These are phyloP conservation scores for Pythium dissotocum DNA, from an alignment of 352 stramenopile genomes.

Conservation along the genomic window DNA sequence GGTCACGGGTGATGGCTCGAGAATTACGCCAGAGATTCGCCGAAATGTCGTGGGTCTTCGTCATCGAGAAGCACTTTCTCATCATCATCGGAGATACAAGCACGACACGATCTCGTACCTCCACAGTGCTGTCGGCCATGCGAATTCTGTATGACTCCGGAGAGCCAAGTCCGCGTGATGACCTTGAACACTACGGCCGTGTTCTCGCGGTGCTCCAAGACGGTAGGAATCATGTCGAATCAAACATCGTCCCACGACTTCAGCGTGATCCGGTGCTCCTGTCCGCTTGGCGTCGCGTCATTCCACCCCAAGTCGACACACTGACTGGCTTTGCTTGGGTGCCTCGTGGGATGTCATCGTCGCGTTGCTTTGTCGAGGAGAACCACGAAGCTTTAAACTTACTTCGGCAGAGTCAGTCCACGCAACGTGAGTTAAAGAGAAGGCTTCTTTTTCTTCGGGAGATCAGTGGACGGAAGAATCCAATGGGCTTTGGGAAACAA, in stretches of 20 bases:
- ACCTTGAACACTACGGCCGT: background rate
- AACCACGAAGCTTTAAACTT: background rate
- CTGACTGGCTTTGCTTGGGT: background rate
- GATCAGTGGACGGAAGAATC: background rate
- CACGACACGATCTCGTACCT: background rate
- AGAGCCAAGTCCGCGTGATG: background rate
- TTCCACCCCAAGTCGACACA: background rate
- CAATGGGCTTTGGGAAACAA: background rate
- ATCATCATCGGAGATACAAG: background rate
- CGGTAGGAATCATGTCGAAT: background rate
- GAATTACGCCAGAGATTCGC: background rate
- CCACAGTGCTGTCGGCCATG: background rate
- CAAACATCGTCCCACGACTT: background rate
- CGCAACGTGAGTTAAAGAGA: background rate
- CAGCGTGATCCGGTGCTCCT: background rate
- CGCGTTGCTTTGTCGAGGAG: background rate
- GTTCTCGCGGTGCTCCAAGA: background rate
- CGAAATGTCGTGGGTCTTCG: background rate
- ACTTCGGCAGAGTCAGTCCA: background rate
- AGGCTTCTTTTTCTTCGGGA: background rate
- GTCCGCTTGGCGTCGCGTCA: background rate
- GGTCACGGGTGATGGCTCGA: background rate
- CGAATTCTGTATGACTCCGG: slow-evolving; percentile 1
- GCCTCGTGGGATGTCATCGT: background rate
- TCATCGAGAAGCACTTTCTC: background rate